Conservation (phyloP, 805 yeast genomes). For the Cyberlindnera americana region DNA sequence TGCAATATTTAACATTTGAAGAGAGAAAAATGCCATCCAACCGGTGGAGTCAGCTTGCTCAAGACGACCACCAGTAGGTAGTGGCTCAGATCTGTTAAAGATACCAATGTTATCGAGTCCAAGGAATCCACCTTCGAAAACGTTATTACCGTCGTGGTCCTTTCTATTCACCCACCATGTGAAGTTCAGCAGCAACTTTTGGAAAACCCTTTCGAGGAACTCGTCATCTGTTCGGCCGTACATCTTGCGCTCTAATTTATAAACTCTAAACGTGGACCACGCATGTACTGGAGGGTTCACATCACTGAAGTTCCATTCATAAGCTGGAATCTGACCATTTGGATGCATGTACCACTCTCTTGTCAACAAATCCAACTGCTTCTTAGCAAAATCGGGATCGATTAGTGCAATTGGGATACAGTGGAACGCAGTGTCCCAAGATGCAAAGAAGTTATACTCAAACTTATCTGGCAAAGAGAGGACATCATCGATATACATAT, state of each 20-base stretch:
- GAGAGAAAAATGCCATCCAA: slow-evolving; percentile 92
- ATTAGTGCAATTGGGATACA: slow-evolving; percentile 90
- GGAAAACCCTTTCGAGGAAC: slow-evolving; percentile 89
- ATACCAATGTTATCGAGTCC: slow-evolving; percentile 92
- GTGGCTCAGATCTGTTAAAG: slow-evolving; percentile 87
- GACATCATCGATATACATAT: slow-evolving; percentile 82
- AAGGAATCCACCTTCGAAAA: slow-evolving; percentile 91
- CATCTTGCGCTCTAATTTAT: slow-evolving; percentile 81
- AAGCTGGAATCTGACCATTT: slow-evolving; percentile 95
- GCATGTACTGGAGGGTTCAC: slow-evolving; percentile 99
- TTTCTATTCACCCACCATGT: slow-evolving; percentile 98
- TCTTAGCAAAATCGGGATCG: slow-evolving; percentile 89
- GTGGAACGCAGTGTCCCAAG: slow-evolving; percentile 97
- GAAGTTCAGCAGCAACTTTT: slow-evolving; percentile 80
- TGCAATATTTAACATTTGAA: slow-evolving; percentile 90
- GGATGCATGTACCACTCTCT: slow-evolving; percentile 98
- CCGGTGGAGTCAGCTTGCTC: slow-evolving; percentile 97
- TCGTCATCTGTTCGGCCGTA: slow-evolving; percentile 77
- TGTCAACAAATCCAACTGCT: slow-evolving; percentile 78
- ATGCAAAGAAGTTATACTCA: slow-evolving; percentile 95
- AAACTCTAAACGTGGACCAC: slow-evolving; percentile 87
- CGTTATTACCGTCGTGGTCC: slow-evolving; percentile 80
- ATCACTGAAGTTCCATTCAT: slow-evolving; percentile 93
- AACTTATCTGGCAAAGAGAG: slow-evolving; percentile 91
- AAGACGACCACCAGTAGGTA: slow-evolving; percentile 86